These are phyloP conservation scores for Rhodocollybia butyracea DNA, from an alignment of 768 basidiomycete species.

Conservation along the genomic window DNA sequence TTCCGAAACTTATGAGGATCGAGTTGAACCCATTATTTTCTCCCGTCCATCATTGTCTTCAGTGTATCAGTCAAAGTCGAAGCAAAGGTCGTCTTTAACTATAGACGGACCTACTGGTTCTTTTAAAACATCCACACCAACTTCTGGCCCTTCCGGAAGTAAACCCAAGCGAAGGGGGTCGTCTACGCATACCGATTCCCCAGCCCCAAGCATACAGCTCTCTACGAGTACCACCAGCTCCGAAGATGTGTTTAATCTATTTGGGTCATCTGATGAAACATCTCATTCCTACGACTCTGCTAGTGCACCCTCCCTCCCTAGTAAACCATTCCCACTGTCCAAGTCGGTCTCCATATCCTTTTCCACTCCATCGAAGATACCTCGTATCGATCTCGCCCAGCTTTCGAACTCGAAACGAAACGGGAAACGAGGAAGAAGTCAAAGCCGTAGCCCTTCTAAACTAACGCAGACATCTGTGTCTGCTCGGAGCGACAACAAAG, in stretches of 20 bases:
- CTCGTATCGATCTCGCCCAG: not conserved
- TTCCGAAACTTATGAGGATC: constrained; percentile 10
- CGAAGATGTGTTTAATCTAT: not conserved
- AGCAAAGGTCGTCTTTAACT: not conserved
- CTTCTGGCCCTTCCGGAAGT: not conserved
- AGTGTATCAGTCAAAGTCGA: not conserved
- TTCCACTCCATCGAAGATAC: not conserved
- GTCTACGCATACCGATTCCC: not conserved
- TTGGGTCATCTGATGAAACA: constrained; percentile 11
- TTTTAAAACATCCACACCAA: not conserved
- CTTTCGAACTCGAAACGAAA: not conserved
- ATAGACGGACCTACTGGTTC: no score
- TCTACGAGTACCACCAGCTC: not conserved
- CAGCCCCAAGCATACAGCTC: not conserved
- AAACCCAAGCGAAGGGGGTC: no score
- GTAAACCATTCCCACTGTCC: not conserved
- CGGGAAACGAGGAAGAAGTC: not conserved
- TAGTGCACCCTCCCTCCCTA: not conserved
- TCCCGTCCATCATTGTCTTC: constrained; percentile 15
- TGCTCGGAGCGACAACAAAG: not conserved
- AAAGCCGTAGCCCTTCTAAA: constrained; percentile 2
- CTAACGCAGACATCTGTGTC: not conserved
- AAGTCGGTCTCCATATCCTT: not conserved
- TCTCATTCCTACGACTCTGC: constrained; percentile 14
- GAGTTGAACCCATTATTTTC: constrained; percentile 7